Evolutionary conservation across 306 rosid genomes (phyloP).

Genomic region (Rubus idaeus): DNA sequence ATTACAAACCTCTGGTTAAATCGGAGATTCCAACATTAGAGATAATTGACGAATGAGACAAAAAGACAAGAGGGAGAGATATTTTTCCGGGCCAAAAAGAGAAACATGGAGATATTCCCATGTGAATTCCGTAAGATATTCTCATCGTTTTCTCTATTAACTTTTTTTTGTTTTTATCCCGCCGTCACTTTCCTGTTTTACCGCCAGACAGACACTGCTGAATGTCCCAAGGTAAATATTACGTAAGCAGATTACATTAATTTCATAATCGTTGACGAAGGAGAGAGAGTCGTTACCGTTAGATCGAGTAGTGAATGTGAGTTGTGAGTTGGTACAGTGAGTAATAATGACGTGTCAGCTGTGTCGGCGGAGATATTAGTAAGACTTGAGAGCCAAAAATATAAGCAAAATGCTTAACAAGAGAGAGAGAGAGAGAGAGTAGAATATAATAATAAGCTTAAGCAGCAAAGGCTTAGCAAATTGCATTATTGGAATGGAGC

Average conservation of each 20-base stretch:
- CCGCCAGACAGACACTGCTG: background rate
- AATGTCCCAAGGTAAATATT: background rate
- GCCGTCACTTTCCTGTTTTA: constrained; percentile 1
- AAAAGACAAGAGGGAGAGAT: too few species aligned
- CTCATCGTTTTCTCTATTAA: background rate
- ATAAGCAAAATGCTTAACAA: too few species aligned
- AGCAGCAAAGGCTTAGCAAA: too few species aligned
- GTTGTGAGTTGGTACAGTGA: background rate
- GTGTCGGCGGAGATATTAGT: constrained; percentile 1
- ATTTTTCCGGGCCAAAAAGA: too few species aligned
- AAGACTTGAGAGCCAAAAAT: background rate
- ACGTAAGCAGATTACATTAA: background rate
- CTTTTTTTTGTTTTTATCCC: background rate
- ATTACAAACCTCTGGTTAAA: too few species aligned
- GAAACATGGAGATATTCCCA: too few species aligned
- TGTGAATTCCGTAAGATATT: too few species aligned
- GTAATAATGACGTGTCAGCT: background rate
- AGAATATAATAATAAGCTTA: too few species aligned
- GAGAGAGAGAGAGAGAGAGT: too few species aligned
- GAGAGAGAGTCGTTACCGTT: background rate
- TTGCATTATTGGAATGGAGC: background rate
- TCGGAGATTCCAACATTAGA: too few species aligned
- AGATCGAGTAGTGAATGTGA: background rate
- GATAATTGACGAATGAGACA: too few species aligned
- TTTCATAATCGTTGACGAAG: constrained; percentile 1